Evolutionary conservation across 495 filamentous ascomycete genomes (phyloP).

Genomic region (Aspergillus haitiensis): DNA sequence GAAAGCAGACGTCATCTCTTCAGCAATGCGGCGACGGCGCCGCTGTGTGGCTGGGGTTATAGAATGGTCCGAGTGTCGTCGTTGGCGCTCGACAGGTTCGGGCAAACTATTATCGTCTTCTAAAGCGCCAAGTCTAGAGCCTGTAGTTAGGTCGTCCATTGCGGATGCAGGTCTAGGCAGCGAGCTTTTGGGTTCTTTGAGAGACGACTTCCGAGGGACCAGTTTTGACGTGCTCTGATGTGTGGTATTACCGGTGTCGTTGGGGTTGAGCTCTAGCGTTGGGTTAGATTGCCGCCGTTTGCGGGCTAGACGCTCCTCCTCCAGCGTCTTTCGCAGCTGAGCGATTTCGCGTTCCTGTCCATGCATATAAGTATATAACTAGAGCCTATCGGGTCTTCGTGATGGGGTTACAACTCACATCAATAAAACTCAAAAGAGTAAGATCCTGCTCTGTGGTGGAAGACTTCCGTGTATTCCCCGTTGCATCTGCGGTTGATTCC

Average conservation of each 20-base stretch:
- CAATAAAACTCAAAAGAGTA: slow-evolving; percentile 50
- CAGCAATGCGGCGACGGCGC: slow-evolving; percentile 38
- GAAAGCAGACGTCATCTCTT: slow-evolving; percentile 82
- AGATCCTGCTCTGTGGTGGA: slow-evolving; percentile 36
- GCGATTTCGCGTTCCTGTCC: slow-evolving; percentile 47
- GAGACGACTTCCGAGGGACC: slow-evolving; percentile 48
- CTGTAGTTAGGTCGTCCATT: slow-evolving; percentile 37
- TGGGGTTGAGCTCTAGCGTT: slow-evolving; percentile 31
- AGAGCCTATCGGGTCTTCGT: background rate
- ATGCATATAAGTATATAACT: background rate
- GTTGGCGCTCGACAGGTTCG: slow-evolving; percentile 38
- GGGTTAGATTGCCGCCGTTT: slow-evolving; percentile 43
- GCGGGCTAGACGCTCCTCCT: slow-evolving; percentile 49
- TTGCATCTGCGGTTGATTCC: slow-evolving; percentile 34
- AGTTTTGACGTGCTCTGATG: slow-evolving; percentile 40
- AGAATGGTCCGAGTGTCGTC: slow-evolving; percentile 51
- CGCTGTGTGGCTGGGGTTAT: slow-evolving; percentile 28
- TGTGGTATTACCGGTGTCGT: slow-evolving; percentile 38
- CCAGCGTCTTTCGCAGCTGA: slow-evolving; percentile 49
- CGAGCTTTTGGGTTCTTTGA: slow-evolving; percentile 40
- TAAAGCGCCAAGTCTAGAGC: slow-evolving; percentile 27
- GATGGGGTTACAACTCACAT: slow-evolving; percentile 32
- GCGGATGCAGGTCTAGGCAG: slow-evolving; percentile 42
- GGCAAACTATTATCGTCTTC: slow-evolving; percentile 37
- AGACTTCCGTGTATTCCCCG: slow-evolving; percentile 37